Base-by-base conservation (phyloP, 139 green algal genomes). In the Chlamydomonas sp. region DNA sequence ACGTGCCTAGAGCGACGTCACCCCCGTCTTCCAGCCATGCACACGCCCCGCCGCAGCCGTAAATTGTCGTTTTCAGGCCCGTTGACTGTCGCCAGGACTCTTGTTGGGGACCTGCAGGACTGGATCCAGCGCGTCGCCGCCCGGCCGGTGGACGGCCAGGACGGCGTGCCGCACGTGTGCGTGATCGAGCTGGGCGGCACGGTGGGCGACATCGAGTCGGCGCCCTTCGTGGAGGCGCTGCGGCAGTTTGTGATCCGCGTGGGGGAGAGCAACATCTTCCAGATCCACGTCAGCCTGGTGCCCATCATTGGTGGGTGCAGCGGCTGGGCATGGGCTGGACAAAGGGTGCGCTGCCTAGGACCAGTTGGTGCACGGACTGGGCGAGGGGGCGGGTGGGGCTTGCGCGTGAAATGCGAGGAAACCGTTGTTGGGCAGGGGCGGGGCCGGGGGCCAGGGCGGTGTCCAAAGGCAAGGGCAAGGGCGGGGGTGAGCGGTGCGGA, bases 141-240 rank as follows among this genome's bases (percentile, higher is more conserved):
- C 74, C 84, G 97, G 1, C 95, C 98, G 4, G 97, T 99, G 64
- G 98, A 99, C 80, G 97, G 97, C 63, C 93, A 89, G 7, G 89
- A 90, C 4, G 95, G 94, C 63, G 31, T 88, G 5, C 95, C 98
- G 10, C 97, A 99, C 83, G 97, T 99, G 73, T 99, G 98, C 91
- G 95, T 99, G 31, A 99, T 99, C 69, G 98, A 99, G 94, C 95
- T 99, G 80, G 98, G 98, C 14, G 98, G 98, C 83, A 99, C 97
- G 1, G 96, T 99, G 62, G 98, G 98, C 0, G 98, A 99, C 92
- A 99, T 99, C 80, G 98, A 99, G 93, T 98, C 93, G 72, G 98
- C 97, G 92, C 98, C 98, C 58, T 99, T 99, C 92, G 94, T 99
- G 60, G 98, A 99, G 92, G 96, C 96, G 15, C 91, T 98, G 77